Evolutionary conservation across 805 yeast species (phyloP).

Genomic region (Candida bentonensis): DNA sequence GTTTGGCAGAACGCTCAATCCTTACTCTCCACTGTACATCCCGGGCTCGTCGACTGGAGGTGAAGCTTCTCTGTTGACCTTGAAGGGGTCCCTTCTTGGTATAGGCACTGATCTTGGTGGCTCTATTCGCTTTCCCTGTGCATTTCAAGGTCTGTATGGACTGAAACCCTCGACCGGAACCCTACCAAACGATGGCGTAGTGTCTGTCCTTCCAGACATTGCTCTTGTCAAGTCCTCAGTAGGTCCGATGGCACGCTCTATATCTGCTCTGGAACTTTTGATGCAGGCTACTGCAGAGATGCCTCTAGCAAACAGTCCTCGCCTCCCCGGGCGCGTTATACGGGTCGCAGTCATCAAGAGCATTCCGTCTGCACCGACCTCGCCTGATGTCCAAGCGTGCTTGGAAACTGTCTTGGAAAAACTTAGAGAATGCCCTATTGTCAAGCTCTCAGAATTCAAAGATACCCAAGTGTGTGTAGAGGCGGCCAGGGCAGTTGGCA

Average conservation of each 20-base stretch:
- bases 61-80: constrained; percentile 35
- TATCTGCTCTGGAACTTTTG: neutral
- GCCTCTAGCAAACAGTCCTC: neutral
- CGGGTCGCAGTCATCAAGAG: neutral
- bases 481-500: neutral
- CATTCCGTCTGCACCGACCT: neutral
- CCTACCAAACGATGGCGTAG: constrained; percentile 21
- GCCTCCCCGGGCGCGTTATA: neutral
- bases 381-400: neutral
- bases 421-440: neutral
- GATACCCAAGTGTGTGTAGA: neutral
- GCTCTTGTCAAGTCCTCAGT: neutral
- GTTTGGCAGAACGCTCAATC: constrained; percentile 34
- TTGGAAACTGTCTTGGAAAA: neutral
- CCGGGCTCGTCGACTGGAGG: constrained; percentile 48
- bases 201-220: neutral
- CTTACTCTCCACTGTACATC: constrained; percentile 29
- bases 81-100: constrained; percentile 38
- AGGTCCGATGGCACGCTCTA: neutral
- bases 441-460: neutral
- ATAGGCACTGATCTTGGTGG: constrained; percentile 44
- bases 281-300: neutral
- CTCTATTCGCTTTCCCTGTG: constrained; percentile 35
- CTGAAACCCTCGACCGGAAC: constrained; percentile 29
- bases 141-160: constrained; percentile 35